phyloP scores from a whole-genome alignment of 2,329 filamentous ascomycete genomes.

The Kalmusia sp. region DNA sequence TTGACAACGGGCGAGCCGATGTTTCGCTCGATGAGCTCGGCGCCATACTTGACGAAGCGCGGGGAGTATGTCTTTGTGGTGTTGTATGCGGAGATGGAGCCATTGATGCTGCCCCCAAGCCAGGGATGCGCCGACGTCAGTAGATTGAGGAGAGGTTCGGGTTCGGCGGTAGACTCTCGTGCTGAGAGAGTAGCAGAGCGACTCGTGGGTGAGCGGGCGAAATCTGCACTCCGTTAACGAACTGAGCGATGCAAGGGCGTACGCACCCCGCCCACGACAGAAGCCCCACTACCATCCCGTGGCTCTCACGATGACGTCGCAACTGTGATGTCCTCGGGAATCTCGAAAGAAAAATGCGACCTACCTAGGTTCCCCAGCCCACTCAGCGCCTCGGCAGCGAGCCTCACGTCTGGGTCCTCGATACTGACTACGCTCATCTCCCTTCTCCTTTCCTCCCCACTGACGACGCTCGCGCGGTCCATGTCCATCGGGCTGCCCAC shows the following conservation, averaged over 20 bases:
- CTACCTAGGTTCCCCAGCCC: conserved; percentile 58
- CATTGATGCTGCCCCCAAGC: conserved; percentile 83
- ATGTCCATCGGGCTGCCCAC: conserved; percentile 54
- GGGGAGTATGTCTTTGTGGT: conserved; percentile 91
- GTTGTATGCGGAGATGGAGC: conserved; percentile 84
- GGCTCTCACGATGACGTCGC: not conserved
- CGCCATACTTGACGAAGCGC: conserved; percentile 82
- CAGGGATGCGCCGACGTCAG: conserved; percentile 88
- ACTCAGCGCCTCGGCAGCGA: conserved; percentile 59
- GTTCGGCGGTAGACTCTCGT: conserved; percentile 56
- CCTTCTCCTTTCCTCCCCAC: conserved; percentile 41
- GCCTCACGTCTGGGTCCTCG: conserved; percentile 57
- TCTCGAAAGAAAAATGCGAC: conserved; percentile 15
- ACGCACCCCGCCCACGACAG: not conserved
- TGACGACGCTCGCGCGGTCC: conserved; percentile 53
- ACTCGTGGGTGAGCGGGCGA: conserved; percentile 49
- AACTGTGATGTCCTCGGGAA: not conserved
- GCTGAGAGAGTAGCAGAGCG: conserved; percentile 39
- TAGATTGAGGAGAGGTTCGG: conserved; percentile 84
- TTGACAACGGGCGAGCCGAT: conserved; percentile 83
- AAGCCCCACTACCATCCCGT: not conserved
- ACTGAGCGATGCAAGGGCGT: conserved; percentile 3
- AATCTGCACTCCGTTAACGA: conserved; percentile 44
- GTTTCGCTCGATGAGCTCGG: conserved; percentile 88
- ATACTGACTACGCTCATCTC: conserved; percentile 54